Conservation (phyloP, 768 basidiomycete genomes). For the Austroboletus eburneus region DNA sequence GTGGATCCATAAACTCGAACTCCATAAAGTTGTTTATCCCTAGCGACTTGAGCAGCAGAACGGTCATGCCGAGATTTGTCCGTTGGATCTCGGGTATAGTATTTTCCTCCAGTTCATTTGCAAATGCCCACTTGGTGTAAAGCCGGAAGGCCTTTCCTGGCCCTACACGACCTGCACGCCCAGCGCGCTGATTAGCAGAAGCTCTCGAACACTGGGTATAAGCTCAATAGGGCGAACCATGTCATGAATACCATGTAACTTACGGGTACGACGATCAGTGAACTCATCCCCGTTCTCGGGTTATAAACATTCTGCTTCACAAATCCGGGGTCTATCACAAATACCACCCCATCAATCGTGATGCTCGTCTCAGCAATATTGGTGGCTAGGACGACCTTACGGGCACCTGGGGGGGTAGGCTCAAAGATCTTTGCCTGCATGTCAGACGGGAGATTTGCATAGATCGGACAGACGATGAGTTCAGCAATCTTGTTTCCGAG, state of each 20-base stretch:
- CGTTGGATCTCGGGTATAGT: conserved; percentile 98
- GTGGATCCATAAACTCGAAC: conserved; percentile 98
- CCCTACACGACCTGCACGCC: conserved; percentile 95
- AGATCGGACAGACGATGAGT: conserved; percentile 94
- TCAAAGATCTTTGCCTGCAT: conserved; percentile 99
- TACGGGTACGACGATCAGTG: conserved; percentile 91
- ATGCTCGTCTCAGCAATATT: conserved; percentile 99
- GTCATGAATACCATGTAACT: background rate
- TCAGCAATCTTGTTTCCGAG: conserved; percentile 95
- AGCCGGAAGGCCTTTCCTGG: conserved; percentile 98
- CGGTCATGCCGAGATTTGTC: conserved; percentile 96
- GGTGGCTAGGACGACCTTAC: conserved; percentile 97
- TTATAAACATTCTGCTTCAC: conserved; percentile 99
- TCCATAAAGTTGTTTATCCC: conserved; percentile 98
- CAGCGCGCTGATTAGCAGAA: conserved; percentile 95
- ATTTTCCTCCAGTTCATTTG: conserved; percentile 94
- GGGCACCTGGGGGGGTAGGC: conserved; percentile 92
- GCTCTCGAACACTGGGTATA: conserved; percentile 81
- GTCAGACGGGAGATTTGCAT: conserved; percentile 97
- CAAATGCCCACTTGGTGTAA: conserved; percentile 97
- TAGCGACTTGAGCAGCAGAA: conserved; percentile 89
- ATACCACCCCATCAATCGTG: conserved; percentile 98
- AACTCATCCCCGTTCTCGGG: conserved; percentile 97
- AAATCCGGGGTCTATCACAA: conserved; percentile 98
- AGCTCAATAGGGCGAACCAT: background rate